Percentiles rank a stretch among this genome's conserved stretches.
Conservation (phyloP, 164 flowering plant species). For the Vitis rupestris region DNA sequence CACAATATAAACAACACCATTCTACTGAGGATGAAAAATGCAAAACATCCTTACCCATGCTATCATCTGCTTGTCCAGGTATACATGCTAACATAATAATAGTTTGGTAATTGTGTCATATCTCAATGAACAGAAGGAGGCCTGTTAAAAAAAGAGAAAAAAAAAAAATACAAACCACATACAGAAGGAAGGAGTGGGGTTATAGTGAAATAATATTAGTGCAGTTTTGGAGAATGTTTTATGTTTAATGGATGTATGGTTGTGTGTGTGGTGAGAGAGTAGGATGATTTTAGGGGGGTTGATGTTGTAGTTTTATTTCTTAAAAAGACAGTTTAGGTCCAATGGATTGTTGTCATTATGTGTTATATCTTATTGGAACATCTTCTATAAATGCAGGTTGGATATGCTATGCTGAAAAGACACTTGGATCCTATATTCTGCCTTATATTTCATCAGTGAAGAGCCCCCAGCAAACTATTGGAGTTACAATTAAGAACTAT, state of each 20-base stretch:
- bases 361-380: background rate
- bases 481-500: conserved; percentile 73
- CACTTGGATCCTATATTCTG: conserved; percentile 83
- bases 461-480: conserved; percentile 95
- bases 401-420: conserved; percentile 98
- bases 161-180: no score
- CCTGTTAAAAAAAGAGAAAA: no score
- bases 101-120: background rate
- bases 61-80: conserved; percentile 98
- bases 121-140: background rate
- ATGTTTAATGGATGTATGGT: no score
- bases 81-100: conserved; percentile 2
- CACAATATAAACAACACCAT: conserved; percentile 53
- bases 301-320: no score
- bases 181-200: no score
- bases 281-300: no score
- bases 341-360: no score
- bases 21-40: conserved; percentile 30
- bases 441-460: conserved; percentile 90
- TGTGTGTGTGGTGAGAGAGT: no score
- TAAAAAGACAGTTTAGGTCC: no score
- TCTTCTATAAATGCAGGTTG: conserved; percentile 61
- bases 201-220: no score
- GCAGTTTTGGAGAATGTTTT: no score
- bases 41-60: conserved; percentile 62